phyloP scores from a whole-genome alignment of 495 filamentous ascomycete genomes.

The Penicillium waksmanii region DNA sequence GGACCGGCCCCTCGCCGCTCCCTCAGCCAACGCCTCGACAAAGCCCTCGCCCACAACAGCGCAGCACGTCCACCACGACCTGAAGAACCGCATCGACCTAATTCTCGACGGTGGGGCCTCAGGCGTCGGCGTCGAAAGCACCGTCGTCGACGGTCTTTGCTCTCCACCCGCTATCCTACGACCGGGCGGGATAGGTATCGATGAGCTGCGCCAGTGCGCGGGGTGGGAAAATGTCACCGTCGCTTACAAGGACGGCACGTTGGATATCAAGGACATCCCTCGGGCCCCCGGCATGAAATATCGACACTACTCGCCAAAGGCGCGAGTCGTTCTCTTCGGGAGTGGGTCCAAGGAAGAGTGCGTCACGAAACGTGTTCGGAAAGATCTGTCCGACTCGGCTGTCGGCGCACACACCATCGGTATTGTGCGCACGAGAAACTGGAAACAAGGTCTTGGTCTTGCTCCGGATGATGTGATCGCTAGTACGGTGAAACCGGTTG shows the following conservation, averaged over 20 bases:
- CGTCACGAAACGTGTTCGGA: constrained; percentile 36
- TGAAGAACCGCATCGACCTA: constrained; percentile 80
- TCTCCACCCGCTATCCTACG: constrained; percentile 79
- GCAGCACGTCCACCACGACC: constrained; percentile 83
- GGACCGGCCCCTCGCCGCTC: constrained; percentile 83
- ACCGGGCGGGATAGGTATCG: constrained; percentile 89
- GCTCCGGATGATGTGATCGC: constrained; percentile 31
- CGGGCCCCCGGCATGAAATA: constrained; percentile 98
- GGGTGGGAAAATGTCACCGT: constrained; percentile 81
- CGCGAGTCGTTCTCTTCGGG: constrained; percentile 83
- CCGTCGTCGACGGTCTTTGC: constrained; percentile 89
- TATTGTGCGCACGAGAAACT: constrained; percentile 50
- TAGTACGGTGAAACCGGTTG: constrained; percentile 27
- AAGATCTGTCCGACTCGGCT: constrained; percentile 42
- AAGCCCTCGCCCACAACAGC: constrained; percentile 90
- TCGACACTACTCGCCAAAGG: constrained; percentile 93
- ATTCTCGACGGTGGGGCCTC: constrained; percentile 91
- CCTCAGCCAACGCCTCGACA: constrained; percentile 91
- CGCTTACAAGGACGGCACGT: constrained; percentile 70
- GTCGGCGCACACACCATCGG: constrained; percentile 49
- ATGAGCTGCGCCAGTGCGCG: constrained; percentile 69
- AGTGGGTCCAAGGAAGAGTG: constrained; percentile 38
- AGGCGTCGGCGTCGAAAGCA: constrained; percentile 90
- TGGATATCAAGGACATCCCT: constrained; percentile 57
- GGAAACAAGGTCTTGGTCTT: constrained; percentile 42